These are phyloP conservation scores for Plasmodium blacklocki DNA, from an alignment of 169 alveolate species.

Conservation along the genomic window DNA sequence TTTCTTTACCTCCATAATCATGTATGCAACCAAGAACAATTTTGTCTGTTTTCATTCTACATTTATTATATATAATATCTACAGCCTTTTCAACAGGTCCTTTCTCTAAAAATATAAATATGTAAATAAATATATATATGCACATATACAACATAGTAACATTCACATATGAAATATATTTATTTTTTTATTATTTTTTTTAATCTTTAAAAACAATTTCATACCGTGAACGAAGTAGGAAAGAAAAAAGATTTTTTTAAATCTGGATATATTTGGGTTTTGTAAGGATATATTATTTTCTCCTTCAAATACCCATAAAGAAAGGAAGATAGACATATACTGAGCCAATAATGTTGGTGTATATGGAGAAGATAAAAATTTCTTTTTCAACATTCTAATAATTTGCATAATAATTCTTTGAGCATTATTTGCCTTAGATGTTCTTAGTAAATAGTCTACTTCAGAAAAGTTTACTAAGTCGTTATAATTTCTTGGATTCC, in stretches of 20 bases:
- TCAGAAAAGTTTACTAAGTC: slow-evolving; percentile 45
- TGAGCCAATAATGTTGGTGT: slow-evolving; percentile 65
- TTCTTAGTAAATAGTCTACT: slow-evolving; percentile 22
- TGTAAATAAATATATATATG: neutral
- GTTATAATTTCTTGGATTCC: slow-evolving; percentile 30
- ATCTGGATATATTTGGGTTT: slow-evolving; percentile 32
- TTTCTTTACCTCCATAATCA: slow-evolving; percentile 42
- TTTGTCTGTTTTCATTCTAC: slow-evolving; percentile 24
- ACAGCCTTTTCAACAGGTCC: slow-evolving; percentile 69
- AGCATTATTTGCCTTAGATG: slow-evolving; percentile 9
- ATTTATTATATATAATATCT: slow-evolving; percentile 32
- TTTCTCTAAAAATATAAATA: neutral
- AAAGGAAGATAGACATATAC: slow-evolving; percentile 35
- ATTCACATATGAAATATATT: too few species aligned
- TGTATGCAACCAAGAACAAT: slow-evolving; percentile 53
- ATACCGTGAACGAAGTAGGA: slow-evolving; percentile 49
- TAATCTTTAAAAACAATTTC: neutral
- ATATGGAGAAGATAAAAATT: slow-evolving; percentile 21
- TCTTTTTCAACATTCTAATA: slow-evolving; percentile 32
- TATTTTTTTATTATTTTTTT: neutral
- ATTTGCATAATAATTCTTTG: slow-evolving; percentile 49
- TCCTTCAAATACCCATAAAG: slow-evolving; percentile 65
- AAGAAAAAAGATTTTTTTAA: slow-evolving; percentile 44
- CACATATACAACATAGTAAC: too few species aligned
- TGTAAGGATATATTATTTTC: slow-evolving; percentile 11